These are phyloP conservation scores for Botrytis cinerea DNA, from an alignment of 2,329 filamentous ascomycete genomes.

Conservation along the genomic window DNA sequence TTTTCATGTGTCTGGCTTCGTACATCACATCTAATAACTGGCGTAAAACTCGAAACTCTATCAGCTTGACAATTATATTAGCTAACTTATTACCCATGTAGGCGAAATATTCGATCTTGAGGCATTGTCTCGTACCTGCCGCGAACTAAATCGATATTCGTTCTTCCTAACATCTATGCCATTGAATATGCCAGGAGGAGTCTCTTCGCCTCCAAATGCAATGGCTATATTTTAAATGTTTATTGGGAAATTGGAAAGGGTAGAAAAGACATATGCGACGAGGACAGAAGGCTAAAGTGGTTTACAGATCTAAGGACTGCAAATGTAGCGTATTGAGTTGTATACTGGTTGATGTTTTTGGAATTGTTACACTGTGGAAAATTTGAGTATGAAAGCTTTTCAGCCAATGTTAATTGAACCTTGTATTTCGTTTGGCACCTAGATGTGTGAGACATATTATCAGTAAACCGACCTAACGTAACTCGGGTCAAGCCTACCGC, in stretches of 20 bases:
- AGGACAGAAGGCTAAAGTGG: neutral
- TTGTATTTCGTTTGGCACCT: neutral
- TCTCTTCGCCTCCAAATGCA: slow-evolving; percentile 38
- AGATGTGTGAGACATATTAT: neutral
- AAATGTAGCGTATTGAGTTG: neutral
- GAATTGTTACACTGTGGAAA: neutral
- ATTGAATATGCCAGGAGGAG: slow-evolving; percentile 47
- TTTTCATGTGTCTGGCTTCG: neutral
- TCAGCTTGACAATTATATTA: neutral
- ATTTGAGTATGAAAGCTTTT: neutral
- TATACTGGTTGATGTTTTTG: neutral
- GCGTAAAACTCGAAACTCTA: too few species aligned
- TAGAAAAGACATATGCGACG: neutral
- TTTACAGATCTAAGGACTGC: too few species aligned
- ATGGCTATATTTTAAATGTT: slow-evolving; percentile 30
- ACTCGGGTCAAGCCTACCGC: neutral
- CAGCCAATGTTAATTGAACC: neutral
- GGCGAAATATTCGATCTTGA: slow-evolving; percentile 44
- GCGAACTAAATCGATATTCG: slow-evolving; percentile 54
- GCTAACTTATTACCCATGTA: neutral
- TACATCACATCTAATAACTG: too few species aligned
- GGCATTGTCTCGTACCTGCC: slow-evolving; percentile 47
- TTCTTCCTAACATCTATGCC: slow-evolving; percentile 64
- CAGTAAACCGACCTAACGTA: neutral
- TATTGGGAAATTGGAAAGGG: neutral